Evolutionary conservation across 176 grass and related monocot species (phyloP).

Genomic region (Oryza nivara): DNA sequence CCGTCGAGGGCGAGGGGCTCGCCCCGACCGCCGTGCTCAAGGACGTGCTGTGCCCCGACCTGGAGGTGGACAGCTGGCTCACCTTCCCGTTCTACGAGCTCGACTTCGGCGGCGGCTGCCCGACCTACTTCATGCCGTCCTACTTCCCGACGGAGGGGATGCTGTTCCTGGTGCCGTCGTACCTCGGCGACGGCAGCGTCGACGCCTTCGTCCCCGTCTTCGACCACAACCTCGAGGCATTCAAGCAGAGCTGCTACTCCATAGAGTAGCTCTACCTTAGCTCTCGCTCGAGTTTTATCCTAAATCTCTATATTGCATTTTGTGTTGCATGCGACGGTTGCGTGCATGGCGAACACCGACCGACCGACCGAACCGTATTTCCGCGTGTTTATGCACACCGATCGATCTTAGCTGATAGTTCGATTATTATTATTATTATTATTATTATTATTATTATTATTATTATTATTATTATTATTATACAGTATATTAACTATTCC

Average conservation of each 20-base stretch:
- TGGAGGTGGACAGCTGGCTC: slow-evolving; percentile 78
- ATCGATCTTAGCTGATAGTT: too few relatives aligned
- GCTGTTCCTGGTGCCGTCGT: slow-evolving; percentile 59
- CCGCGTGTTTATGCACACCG: too few relatives aligned
- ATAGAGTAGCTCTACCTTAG: slow-evolving; percentile 40
- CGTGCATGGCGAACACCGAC: too few relatives aligned
- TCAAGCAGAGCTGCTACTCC: slow-evolving; percentile 68
- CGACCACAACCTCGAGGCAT: slow-evolving; percentile 55
- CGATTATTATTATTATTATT: neutral
- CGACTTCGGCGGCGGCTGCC: slow-evolving; percentile 64
- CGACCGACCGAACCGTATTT: neutral
- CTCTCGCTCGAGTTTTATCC: too few relatives aligned
- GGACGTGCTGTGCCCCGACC: slow-evolving; percentile 54
- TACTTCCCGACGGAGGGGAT: slow-evolving; percentile 70
- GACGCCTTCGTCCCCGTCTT: slow-evolving; percentile 71
- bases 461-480: too few relatives aligned
- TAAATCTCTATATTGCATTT: neutral
- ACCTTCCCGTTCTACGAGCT: slow-evolving; percentile 64
- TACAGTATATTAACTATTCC: too few relatives aligned
- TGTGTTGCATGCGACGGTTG: neutral
- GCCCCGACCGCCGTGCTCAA: slow-evolving; percentile 48
- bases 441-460: neutral
- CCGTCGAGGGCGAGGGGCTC: slow-evolving; percentile 46
- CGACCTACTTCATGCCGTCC: slow-evolving; percentile 64
- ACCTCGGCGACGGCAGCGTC: slow-evolving; percentile 61